Evolutionary conservation across 2,329 filamentous ascomycete genomes (phyloP).

Genomic region (Sphaerostilbella broomeana): DNA sequence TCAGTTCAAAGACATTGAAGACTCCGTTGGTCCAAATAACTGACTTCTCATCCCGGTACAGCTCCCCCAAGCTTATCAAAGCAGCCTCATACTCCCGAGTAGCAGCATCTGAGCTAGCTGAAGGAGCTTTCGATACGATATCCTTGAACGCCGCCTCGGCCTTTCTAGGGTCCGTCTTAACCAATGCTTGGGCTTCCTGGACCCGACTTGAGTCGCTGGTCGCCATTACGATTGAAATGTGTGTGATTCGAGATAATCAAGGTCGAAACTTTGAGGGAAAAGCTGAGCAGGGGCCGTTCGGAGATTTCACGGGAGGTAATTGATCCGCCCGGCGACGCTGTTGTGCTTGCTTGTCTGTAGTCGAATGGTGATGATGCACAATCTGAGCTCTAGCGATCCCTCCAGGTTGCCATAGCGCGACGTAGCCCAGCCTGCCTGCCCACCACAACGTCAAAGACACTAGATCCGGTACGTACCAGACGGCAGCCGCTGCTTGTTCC

Average conservation of each 20-base stretch:
- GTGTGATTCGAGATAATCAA: neutral
- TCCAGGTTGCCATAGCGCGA: conserved; percentile 32
- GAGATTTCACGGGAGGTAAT: neutral
- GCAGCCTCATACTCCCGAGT: conserved; percentile 88
- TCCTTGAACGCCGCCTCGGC: conserved; percentile 86
- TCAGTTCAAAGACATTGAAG: conserved; percentile 10
- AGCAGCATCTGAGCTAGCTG: conserved; percentile 74
- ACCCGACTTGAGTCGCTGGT: conserved; percentile 59
- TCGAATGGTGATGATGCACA: conserved; percentile 7
- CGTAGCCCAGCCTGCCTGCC: conserved; percentile 10
- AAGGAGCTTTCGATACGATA: conserved; percentile 77
- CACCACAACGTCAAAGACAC: neutral
- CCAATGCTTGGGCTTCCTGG: conserved; percentile 80
- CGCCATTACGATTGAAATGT: conserved; percentile 41
- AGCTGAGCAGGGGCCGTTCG: conserved; percentile 2
- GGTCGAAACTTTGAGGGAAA: neutral
- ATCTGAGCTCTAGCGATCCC: conserved; percentile 12
- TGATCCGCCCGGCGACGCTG: conserved; percentile 2
- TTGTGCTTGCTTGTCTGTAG: neutral
- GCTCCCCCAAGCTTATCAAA: conserved; percentile 79
- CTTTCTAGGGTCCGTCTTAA: conserved; percentile 72
- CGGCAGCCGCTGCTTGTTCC: neutral
- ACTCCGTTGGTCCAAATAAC: conserved; percentile 25
- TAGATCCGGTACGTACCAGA: neutral
- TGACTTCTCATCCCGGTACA: conserved; percentile 84